These are phyloP conservation scores for Stachybotrys elegans DNA, from an alignment of 2,329 filamentous ascomycete genomes.

Conservation along the genomic window DNA sequence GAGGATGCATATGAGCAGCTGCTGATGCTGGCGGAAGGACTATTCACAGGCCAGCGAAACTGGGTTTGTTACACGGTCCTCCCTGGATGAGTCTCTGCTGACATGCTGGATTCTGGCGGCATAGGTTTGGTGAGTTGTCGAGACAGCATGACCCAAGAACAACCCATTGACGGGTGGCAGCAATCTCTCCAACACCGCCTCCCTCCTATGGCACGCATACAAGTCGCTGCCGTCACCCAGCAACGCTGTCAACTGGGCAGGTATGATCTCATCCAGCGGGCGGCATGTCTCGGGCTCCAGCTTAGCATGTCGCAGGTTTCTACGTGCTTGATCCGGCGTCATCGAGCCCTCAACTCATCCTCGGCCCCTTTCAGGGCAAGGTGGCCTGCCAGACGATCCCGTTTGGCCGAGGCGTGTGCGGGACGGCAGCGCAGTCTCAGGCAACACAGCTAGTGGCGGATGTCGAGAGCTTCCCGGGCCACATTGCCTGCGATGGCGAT, in stretches of 20 bases:
- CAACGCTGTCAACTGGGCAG: conserved; percentile 70
- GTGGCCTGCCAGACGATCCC: conserved; percentile 74
- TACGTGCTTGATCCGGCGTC: conserved; percentile 58
- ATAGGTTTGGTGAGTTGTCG: conserved; percentile 20
- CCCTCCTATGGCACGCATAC: conserved; percentile 74
- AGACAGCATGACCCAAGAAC: neutral
- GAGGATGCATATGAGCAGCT: conserved; percentile 70
- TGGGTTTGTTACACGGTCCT: conserved; percentile 54
- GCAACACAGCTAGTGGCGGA: conserved; percentile 64
- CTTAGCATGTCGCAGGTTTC: conserved; percentile 50
- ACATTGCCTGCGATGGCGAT: conserved; percentile 76
- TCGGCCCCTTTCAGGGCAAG: conserved; percentile 77
- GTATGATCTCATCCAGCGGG: conserved; percentile 28
- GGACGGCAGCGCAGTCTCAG: conserved; percentile 56
- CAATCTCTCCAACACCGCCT: conserved; percentile 71
- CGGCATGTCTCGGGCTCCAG: conserved; percentile 8
- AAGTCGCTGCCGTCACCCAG: conserved; percentile 65
- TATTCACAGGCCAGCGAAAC: conserved; percentile 70
- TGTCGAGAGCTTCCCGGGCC: conserved; percentile 70
- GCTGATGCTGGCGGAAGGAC: conserved; percentile 60
- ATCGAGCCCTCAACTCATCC: conserved; percentile 53
- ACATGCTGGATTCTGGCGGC: neutral
- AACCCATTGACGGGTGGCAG: conserved; percentile 33
- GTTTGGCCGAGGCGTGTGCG: conserved; percentile 72
- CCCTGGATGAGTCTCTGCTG: neutral